Conservation (phyloP, 352 stramenopile genomes). For the Pythium scleroteichum region DNA sequence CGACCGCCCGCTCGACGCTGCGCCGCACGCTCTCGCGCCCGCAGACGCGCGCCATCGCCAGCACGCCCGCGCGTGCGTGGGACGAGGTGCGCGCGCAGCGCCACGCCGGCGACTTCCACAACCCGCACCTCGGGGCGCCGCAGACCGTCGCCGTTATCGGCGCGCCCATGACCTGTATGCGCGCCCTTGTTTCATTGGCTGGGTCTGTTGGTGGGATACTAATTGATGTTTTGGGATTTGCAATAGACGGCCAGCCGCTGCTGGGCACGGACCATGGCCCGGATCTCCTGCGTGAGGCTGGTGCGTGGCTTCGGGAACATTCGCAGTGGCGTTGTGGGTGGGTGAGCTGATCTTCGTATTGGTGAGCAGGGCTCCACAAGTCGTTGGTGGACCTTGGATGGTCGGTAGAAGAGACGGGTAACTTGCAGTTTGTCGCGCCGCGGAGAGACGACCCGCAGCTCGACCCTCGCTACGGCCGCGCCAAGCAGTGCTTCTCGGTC, state of each 20-base stretch:
- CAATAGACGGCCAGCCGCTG: conserved; percentile 75
- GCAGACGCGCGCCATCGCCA: conserved; percentile 49
- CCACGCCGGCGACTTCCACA: conserved; percentile 55
- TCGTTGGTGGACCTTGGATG: conserved; percentile 76
- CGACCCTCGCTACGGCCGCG: conserved; percentile 65
- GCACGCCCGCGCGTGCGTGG: conserved; percentile 48
- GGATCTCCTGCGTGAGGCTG: conserved; percentile 70
- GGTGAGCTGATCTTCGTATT: background rate
- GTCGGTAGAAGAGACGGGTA: conserved; percentile 86
- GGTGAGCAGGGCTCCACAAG: conserved; percentile 61
- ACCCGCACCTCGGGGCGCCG: conserved; percentile 52
- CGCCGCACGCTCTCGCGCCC: background rate
- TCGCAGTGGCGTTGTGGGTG: too few relatives aligned
- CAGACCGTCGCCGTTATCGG: conserved; percentile 82
- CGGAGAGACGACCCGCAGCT: conserved; percentile 53
- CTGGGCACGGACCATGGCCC: conserved; percentile 77
- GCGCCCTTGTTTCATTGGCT: background rate
- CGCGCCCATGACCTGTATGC: conserved; percentile 86
- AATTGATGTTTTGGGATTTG: background rate
- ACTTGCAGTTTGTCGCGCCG: conserved; percentile 68
- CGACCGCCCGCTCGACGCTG: conserved; percentile 7
- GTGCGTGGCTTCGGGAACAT: conserved; percentile 20
- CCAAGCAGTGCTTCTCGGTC: conserved; percentile 83
- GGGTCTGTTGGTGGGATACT: background rate
- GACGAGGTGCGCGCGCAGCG: conserved; percentile 65